A percentile compares a stretch with the other conserved stretches of the same genome.
These are phyloP conservation scores for Simmondsia chinensis DNA, from an alignment of 148 eudicot species.

Conservation along the genomic window DNA sequence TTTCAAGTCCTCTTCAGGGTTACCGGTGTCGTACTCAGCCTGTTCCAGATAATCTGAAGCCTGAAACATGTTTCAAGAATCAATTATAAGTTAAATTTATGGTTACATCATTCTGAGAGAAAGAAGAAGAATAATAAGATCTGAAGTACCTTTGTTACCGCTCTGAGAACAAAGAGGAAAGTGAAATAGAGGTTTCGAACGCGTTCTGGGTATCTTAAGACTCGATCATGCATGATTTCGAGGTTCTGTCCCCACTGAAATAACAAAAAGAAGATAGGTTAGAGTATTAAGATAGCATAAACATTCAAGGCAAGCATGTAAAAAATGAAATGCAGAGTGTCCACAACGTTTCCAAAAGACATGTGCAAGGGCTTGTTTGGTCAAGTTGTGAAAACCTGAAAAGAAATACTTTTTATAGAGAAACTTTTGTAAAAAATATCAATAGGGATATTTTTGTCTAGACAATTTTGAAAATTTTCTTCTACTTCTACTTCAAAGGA, in stretches of 20 bases:
- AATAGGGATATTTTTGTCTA: too few species aligned
- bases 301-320: too few species aligned
- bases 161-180: constrained; percentile 90
- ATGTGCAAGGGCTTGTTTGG: too few species aligned
- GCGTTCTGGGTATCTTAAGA: constrained; percentile 75
- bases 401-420: too few species aligned
- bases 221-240: constrained; percentile 71
- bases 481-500: too few species aligned
- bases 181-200: constrained; percentile 89
- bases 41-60: constrained; percentile 86
- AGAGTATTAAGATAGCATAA: too few species aligned
- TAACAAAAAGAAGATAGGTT: not conserved
- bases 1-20: constrained; percentile 70
- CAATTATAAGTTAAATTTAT: not conserved
- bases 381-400: too few species aligned
- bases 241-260: constrained; percentile 93
- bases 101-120: not conserved
- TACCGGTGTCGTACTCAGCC: constrained; percentile 94
- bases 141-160: constrained; percentile 71
- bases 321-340: too few species aligned
- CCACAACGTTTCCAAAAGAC: too few species aligned
- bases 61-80: constrained; percentile 14
- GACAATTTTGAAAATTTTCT: too few species aligned
- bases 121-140: not conserved
- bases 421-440: too few species aligned